Evolutionary conservation across 805 yeast species (phyloP), one percentile per base, ranked within the genome.

Genomic region (Suhomyces sp.): DNA sequence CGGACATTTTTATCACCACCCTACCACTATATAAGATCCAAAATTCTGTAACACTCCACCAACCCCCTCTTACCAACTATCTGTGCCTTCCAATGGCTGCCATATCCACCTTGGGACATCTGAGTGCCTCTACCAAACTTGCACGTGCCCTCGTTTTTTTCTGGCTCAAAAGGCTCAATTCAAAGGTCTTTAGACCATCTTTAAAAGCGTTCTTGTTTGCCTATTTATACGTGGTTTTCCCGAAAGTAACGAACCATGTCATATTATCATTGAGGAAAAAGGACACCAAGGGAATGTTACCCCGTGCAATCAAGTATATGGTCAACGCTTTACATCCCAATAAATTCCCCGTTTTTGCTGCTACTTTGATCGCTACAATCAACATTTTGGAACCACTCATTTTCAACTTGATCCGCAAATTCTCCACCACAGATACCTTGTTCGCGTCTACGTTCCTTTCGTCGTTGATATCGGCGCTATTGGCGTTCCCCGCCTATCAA

Each of bases 321-420:
- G 20, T 35, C 13, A 49, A 43, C 15, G 68, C 64, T 5, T 40
- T 56, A 15, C 60, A 57, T 34, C 55, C 56, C 6, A 41, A 38
- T 21, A 62, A 58, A 38, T 62, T 65, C 47, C 70, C 70, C 9
- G 44, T 51, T 37, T 57, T 64, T 36, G 56, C 64, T 12, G 66
- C 60, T 19, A 47, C 43, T 21, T 40, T 65, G 35, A 48, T 63
- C 25, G 65, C 57, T 19, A 50, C 54, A 0, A 60, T 61, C 40
- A 62, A 61, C 33, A 26, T 54, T 2, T 41, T 61, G 17, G 58
- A 30, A 44, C 38, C 32, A 19, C 14, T 40, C 23, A 14, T 20
- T 14, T 25, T 14, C 25, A 22, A n/a, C 12, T 25, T 28, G 6
- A 37, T 22, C 19, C 11, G 33, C 8, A 14, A 11, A 3, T 15